Evolutionary conservation across 208 protist species (phyloP).

Genomic region (Acanthamoeba triangularis): DNA sequence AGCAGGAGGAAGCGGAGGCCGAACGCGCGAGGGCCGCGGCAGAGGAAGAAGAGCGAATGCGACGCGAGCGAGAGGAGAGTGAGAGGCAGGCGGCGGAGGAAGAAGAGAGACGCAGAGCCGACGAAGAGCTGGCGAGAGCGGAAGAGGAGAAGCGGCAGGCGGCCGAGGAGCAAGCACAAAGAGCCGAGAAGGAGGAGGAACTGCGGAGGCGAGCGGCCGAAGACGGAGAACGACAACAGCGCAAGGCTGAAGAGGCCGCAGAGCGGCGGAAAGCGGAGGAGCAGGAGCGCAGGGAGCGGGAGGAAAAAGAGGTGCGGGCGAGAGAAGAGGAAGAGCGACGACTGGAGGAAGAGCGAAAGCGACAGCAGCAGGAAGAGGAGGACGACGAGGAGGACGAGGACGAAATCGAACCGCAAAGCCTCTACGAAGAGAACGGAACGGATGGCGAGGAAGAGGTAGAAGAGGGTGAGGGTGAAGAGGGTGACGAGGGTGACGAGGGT

Average conservation of each 20-base stretch:
- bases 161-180: too few relatives aligned
- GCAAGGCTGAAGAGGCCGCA: neutral
- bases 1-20: neutral
- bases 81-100: neutral
- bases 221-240: neutral
- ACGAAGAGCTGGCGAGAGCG: neutral
- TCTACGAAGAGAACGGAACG: neutral
- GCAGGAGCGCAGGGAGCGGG: neutral
- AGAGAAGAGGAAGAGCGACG: neutral
- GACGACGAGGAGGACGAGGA: neutral
- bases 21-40: neutral
- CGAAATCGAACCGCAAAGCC: neutral
- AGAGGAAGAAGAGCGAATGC: neutral
- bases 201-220: neutral
- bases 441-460: neutral
- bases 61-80: neutral
- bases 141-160: too few relatives aligned
- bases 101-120: neutral
- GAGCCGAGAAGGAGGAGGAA: neutral
- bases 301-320: neutral
- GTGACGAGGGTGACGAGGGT: too few relatives aligned
- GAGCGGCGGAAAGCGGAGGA: neutral
- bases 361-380: neutral
- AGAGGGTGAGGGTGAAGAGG: too few relatives aligned
- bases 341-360: neutral